Base-by-base conservation (phyloP, 2,329 filamentous ascomycete species). In the Cryphonectria nitschkei region DNA sequence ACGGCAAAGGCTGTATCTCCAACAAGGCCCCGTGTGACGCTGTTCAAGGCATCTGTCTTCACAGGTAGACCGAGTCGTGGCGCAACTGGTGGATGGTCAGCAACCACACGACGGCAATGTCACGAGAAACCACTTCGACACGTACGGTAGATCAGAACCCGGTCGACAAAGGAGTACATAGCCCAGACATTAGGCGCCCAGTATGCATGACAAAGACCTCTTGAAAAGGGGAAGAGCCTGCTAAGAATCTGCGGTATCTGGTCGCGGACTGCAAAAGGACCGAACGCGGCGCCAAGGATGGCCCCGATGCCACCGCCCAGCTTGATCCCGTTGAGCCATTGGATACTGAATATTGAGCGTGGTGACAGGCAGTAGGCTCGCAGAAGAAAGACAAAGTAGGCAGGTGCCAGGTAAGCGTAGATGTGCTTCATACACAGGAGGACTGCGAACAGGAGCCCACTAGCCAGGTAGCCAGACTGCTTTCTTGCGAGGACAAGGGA, bases 101-200 rank as follows among this genome's bases (percentile, higher is more conserved):
- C 74, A 72, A 73, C 29, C 41, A 39, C n/a, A n/a, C 52, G 34
- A 29, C n/a, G 61, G 32, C 22, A 63, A 26, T 22, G 22, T 3
- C 50, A 4, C 68, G 56, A 32, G 22, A 50, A 26, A 13, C 6
- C n/a, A 61, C 52, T 19, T 29, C 46, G 6, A 69, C 46, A 81
- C 90, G 79, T 83, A 97, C 94, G 81, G 76, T 90, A 88, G 72
- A 99, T 97, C 75, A 99, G 80, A 9, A 94, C 82, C 68, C 96
- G 88, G 78, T 99, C 96, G 1, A 87, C 83, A 79, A 98, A 97
- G 0, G 96, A 98, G 81, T 99, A 99, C 79, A 98, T 88, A 0
- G 96, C 95, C 96, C 96, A 99, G 1, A 97, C 84, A 75, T 99
- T 99, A 0, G 96, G 95, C 16, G 96, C 96, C 96, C 96, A 99